Conservation (phyloP, 257 asterid genomes). For the Ehretia macrophylla region DNA sequence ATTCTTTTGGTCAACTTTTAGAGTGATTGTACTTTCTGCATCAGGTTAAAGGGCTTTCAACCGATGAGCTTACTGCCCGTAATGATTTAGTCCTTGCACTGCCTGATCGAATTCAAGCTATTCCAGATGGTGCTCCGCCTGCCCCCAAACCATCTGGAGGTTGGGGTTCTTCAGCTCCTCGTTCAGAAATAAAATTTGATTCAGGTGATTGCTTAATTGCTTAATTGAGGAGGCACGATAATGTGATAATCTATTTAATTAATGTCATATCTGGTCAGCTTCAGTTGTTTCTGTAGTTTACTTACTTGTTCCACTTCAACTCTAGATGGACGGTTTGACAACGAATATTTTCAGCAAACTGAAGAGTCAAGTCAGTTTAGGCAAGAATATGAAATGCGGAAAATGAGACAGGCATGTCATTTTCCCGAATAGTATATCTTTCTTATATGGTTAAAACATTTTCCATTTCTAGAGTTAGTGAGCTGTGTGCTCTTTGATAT, state of each 20-base stretch:
- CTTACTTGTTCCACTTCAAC: conserved; percentile 22
- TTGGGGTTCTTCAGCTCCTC: conserved; percentile 92
- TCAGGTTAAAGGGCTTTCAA: conserved; percentile 89
- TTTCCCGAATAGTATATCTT: conserved; percentile 14
- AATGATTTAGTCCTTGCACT: conserved; percentile 90
- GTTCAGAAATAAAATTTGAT: conserved; percentile 82
- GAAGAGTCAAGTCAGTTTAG: conserved; percentile 87
- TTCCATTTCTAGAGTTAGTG: too few relatives aligned
- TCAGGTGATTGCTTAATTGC: conserved; percentile 48
- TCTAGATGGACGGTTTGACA: conserved; percentile 82
- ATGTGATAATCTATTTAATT: not conserved
- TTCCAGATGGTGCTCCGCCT: conserved; percentile 89
- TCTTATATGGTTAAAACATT: conserved; percentile 2
- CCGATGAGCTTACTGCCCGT: conserved; percentile 82
- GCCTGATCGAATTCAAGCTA: conserved; percentile 88
- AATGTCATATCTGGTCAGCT: not conserved
- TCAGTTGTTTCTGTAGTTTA: conserved; percentile 6
- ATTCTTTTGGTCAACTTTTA: too few relatives aligned
- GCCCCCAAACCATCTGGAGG: conserved; percentile 86
- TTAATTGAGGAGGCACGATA: not conserved
- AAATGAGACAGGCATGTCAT: conserved; percentile 80
- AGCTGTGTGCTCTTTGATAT: conserved; percentile 6
- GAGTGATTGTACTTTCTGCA: too few relatives aligned
- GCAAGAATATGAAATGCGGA: conserved; percentile 98
- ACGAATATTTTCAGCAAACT: conserved; percentile 88